phyloP scores from a whole-genome alignment of 2,329 filamentous ascomycete species.

The Aspergillus sp. region DNA sequence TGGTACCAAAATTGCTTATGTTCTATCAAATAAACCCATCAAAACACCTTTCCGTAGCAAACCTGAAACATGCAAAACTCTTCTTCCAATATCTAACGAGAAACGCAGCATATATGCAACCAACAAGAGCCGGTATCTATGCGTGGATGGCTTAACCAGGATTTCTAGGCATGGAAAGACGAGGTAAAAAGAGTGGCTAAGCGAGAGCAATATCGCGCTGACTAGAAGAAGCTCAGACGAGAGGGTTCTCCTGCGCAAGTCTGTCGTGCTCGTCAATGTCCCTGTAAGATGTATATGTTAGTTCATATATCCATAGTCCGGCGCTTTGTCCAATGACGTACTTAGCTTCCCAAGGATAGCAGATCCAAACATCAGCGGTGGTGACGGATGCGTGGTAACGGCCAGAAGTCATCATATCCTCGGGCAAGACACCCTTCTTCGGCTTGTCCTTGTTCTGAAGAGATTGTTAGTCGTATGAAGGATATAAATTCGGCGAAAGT shows the following conservation, averaged over 20 bases:
- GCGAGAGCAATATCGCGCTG: background rate
- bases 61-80: constrained; percentile 19
- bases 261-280: constrained; percentile 92
- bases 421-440: constrained; percentile 86
- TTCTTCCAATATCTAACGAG: constrained; percentile 5
- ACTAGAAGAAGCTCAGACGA: constrained; percentile 24
- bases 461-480: background rate
- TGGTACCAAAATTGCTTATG: background rate
- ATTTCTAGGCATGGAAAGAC: background rate
- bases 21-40: constrained; percentile 22
- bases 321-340: constrained; percentile 40
- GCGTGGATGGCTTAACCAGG: background rate
- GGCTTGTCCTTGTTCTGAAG: constrained; percentile 89
- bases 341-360: constrained; percentile 96
- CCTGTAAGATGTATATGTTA: constrained; percentile 38
- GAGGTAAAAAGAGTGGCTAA: background rate
- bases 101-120: constrained; percentile 17
- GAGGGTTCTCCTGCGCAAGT: constrained; percentile 56
- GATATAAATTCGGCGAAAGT: background rate
- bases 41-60: constrained; percentile 19
- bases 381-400: constrained; percentile 85
- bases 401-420: constrained; percentile 70
- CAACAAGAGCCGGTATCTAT: constrained; percentile 13
- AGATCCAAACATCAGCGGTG: constrained; percentile 94
- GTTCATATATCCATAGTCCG: background rate